Base-by-base conservation (phyloP, 208 protist species). In the Trichomonas gallinae region DNA sequence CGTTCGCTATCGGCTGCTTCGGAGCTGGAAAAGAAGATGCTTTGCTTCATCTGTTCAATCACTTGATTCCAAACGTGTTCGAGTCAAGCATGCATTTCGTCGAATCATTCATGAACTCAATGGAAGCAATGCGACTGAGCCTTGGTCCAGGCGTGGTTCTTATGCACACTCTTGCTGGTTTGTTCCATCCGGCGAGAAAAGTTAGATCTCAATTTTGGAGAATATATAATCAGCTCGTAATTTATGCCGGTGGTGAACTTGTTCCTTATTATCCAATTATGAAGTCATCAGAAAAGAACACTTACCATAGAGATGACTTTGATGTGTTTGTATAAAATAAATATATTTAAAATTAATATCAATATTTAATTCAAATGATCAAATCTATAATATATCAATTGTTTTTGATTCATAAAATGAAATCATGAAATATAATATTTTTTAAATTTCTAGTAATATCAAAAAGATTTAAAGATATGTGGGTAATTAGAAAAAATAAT, bases 11-110 rank as follows among this genome's bases (percentile, higher is more conserved):
- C n/a, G 97, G 97, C 38, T 96, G 72, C 13, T 58, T 97, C 26
- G 98, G 98, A 26, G 97, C 98, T 45, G 98, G 98, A 48, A 98
- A 97, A 72, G 98, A 99, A 97, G 99, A 99, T 81, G 98, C 99
- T n/a, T 97, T 99, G 0, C 96, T 98, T 13, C 99, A 99, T 97
- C 97, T 99, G 23, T 98, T 99, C 63, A 99, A 99, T 97, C 99
- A 98, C 97, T 98, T 99, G 26, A 99, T 99, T 98, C 99, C 99
- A 8, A 99, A 99, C 97, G 99, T 99, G 87, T 99, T 99, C 96
- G 99, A 99, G 98, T 98, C 99, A 26, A 98, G 99, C 36, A 98
- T 99, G 0, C 99, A 99, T 97, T 98, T 99, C 23, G 99, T 99
- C 96, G 98, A 99, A 45, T 99, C 99, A 1, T 99, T 99, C 31